Percentiles rank a stretch among this genome's conserved stretches.
Evolutionary conservation across 1,139 yeast genomes (phyloP).

Genomic region (Nakaseomyces bracarensis): DNA sequence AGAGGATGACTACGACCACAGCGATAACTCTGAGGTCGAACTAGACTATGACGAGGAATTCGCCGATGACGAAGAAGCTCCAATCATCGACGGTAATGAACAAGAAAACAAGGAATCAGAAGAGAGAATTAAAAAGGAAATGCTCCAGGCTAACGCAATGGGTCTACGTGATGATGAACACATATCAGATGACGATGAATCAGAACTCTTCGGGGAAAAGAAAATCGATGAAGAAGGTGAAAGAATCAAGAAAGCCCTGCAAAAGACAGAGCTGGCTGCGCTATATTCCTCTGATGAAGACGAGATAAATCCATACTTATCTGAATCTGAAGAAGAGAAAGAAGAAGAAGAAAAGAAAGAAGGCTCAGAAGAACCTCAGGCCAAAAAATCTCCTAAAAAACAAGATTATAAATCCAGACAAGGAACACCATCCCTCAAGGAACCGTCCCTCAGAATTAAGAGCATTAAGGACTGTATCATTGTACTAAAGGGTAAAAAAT

Average conservation of each 20-base stretch:
- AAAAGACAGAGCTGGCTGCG: slow-evolving; percentile 80
- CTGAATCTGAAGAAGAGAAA: slow-evolving; percentile 62
- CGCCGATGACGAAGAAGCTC: slow-evolving; percentile 98
- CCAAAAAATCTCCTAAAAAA: slow-evolving; percentile 25
- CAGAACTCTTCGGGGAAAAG: slow-evolving; percentile 57
- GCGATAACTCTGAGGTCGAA: slow-evolving; percentile 80
- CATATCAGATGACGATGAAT: slow-evolving; percentile 43
- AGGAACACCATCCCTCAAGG: slow-evolving; percentile 11
- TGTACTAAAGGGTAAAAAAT: slow-evolving; percentile 55
- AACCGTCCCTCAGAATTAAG: slow-evolving; percentile 40
- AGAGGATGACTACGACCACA: slow-evolving; percentile 39
- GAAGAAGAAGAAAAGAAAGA: slow-evolving; percentile 45
- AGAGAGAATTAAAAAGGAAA: slow-evolving; percentile 78
- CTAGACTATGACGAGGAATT: slow-evolving; percentile 93
- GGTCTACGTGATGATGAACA: slow-evolving; percentile 53
- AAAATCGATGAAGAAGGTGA: slow-evolving; percentile 90
- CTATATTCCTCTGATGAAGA: slow-evolving; percentile 79
- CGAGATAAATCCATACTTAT: slow-evolving; percentile 71
- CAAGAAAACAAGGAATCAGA: slow-evolving; percentile 90
- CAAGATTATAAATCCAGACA: slow-evolving; percentile 10
- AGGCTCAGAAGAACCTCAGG: slow-evolving; percentile 25
- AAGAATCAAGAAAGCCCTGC: slow-evolving; percentile 72
- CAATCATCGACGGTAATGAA: slow-evolving; percentile 93
- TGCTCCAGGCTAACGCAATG: slow-evolving; percentile 75
- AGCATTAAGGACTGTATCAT: slow-evolving; percentile 58